Conservation (phyloP, 805 yeast genomes). For the Jamesozyma jinghongensis region DNA sequence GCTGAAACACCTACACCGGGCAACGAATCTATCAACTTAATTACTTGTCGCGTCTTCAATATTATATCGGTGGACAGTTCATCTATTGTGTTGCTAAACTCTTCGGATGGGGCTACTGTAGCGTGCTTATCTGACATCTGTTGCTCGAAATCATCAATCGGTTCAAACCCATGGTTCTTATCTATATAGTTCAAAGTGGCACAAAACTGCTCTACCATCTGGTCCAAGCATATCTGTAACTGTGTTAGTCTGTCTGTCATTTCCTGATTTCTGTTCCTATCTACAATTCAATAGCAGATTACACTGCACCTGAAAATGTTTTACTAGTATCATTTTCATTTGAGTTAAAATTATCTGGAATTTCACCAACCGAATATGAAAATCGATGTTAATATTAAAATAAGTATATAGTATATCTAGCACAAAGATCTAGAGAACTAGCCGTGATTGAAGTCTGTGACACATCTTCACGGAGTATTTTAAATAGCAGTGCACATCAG, state of each 20-base stretch:
- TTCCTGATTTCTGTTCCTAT: not conserved
- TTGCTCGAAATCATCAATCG: constrained; percentile 39
- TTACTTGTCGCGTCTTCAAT: constrained; percentile 75
- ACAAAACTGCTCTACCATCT: constrained; percentile 67
- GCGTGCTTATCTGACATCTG: constrained; percentile 55
- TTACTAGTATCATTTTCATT: too few relatives aligned
- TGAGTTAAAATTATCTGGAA: too few relatives aligned
- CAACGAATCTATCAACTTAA: constrained; percentile 73
- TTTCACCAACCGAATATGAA: too few relatives aligned
- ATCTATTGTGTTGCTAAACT: constrained; percentile 41
- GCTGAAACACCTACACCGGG: constrained; percentile 91
- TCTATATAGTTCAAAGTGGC: constrained; percentile 75
- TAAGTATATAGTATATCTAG: too few relatives aligned
- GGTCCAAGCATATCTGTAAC: constrained; percentile 77
- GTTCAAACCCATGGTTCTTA: constrained; percentile 56
- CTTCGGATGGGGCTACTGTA: constrained; percentile 43
- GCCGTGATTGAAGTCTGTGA: too few relatives aligned
- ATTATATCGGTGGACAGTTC: constrained; percentile 83
- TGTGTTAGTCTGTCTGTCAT: constrained; percentile 89
- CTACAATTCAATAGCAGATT: not conserved
- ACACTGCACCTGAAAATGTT: too few relatives aligned
- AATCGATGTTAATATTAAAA: too few relatives aligned
- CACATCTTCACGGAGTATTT: too few relatives aligned
- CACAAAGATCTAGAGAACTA: too few relatives aligned
- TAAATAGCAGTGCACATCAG: too few relatives aligned